These are phyloP conservation scores for Leccinum obscurum DNA, from an alignment of 768 basidiomycete species.

Conservation along the genomic window DNA sequence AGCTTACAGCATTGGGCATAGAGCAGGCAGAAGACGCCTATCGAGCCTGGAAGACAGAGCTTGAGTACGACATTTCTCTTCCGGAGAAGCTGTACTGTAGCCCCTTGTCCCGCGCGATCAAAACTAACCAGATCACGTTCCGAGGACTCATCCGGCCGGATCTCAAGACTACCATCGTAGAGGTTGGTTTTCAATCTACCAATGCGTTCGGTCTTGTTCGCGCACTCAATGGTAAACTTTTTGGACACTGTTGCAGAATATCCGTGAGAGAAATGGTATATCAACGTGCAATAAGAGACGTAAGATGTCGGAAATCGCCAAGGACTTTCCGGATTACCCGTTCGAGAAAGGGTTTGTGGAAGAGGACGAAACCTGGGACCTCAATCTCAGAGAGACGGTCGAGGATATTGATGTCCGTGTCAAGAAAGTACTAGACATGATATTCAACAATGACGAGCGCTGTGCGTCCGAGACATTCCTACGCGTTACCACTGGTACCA, in stretches of 20 bases:
- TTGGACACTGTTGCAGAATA: slow-evolving; percentile 42
- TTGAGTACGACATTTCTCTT: slow-evolving; percentile 40
- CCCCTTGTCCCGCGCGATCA: slow-evolving; percentile 60
- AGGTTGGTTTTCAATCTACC: slow-evolving; percentile 40
- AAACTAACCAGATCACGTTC: slow-evolving; percentile 57
- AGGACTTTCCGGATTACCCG: slow-evolving; percentile 47
- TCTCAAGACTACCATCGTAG: slow-evolving; percentile 47
- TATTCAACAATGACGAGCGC: slow-evolving; percentile 49
- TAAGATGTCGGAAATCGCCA: slow-evolving; percentile 46
- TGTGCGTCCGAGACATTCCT: slow-evolving; percentile 41
- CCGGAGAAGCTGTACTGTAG: slow-evolving; percentile 62
- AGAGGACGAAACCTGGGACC: slow-evolving; percentile 61
- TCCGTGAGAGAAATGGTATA: slow-evolving; percentile 63
- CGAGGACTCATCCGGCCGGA: slow-evolving; percentile 37
- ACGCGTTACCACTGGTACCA: not conserved
- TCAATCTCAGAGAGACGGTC: slow-evolving; percentile 52
- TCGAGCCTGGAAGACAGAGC: slow-evolving; percentile 49
- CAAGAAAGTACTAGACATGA: slow-evolving; percentile 46
- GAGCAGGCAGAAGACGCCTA: slow-evolving; percentile 52
- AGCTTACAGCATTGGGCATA: slow-evolving; percentile 57
- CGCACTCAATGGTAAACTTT: not conserved
- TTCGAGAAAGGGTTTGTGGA: slow-evolving; percentile 63
- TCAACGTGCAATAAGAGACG: slow-evolving; percentile 73
- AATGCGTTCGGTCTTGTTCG: no score
- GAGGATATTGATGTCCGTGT: slow-evolving; percentile 29